Evolutionary conservation across 2,329 filamentous ascomycete species (phyloP).

Genomic region (Sporothrix brunneoviolacea): DNA sequence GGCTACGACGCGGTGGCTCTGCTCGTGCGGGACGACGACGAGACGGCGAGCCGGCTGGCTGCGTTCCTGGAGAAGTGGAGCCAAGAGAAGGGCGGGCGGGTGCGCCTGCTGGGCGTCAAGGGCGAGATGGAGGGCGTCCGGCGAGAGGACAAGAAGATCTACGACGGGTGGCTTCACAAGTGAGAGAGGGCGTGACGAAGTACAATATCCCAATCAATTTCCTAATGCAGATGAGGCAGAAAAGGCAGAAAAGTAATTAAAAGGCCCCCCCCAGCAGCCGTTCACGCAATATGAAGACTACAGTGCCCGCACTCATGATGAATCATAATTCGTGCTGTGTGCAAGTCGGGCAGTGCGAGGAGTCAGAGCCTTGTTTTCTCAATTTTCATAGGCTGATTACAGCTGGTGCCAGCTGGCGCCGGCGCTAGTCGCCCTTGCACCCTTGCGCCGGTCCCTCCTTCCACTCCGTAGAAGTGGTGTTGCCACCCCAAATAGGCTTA

Average conservation of each 20-base stretch:
- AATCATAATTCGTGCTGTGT: background rate
- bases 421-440: too few species aligned
- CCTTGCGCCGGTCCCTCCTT: too few species aligned
- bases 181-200: too few species aligned
- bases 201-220: too few species aligned
- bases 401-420: too few species aligned
- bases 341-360: too few species aligned
- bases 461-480: background rate
- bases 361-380: too few species aligned
- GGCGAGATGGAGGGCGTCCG: constrained; percentile 65
- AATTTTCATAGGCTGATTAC: too few species aligned
- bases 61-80: constrained; percentile 62
- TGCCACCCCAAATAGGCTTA: background rate
- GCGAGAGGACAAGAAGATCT: constrained; percentile 37
- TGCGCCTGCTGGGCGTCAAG: constrained; percentile 62
- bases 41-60: constrained; percentile 54
- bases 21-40: constrained; percentile 65
- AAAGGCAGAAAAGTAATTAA: too few species aligned
- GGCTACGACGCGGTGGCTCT: constrained; percentile 87
- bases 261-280: too few species aligned
- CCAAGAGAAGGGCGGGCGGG: constrained; percentile 49
- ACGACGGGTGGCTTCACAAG: constrained; percentile 37
- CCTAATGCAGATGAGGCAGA: too few species aligned
- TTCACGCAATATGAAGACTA: too few species aligned
- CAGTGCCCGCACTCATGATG: background rate